Evolutionary conservation across 2,329 filamentous ascomycete genomes (phyloP).

Genomic region (Aspergillus arachidicola): DNA sequence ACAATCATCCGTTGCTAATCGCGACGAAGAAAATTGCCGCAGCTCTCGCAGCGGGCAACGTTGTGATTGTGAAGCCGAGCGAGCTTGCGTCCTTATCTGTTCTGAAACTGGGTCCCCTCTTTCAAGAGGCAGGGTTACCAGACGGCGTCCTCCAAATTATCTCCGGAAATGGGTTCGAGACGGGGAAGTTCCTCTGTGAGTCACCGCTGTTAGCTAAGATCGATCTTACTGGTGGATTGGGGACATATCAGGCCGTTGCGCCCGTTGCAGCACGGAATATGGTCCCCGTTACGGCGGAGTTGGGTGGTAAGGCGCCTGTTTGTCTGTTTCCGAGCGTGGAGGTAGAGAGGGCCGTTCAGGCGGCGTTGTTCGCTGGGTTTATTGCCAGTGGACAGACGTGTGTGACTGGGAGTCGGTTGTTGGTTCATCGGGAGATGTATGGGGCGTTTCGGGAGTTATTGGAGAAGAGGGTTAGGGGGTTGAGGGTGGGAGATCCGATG

Average conservation of each 20-base stretch:
- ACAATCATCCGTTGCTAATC: slow-evolving; percentile 43
- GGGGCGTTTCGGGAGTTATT: slow-evolving; percentile 44
- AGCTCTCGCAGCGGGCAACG: slow-evolving; percentile 44
- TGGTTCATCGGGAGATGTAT: slow-evolving; percentile 53
- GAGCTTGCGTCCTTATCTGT: slow-evolving; percentile 49
- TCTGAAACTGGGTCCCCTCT: slow-evolving; percentile 41
- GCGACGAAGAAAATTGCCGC: slow-evolving; percentile 44
- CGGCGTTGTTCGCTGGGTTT: slow-evolving; percentile 47
- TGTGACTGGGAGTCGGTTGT: slow-evolving; percentile 57
- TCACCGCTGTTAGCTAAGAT: slow-evolving; percentile 36
- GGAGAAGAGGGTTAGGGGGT: slow-evolving; percentile 52
- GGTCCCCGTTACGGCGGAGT: slow-evolving; percentile 38
- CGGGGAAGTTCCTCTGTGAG: slow-evolving; percentile 37
- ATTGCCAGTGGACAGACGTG: slow-evolving; percentile 61
- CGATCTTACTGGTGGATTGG: slow-evolving; percentile 38
- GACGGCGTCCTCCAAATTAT: slow-evolving; percentile 50
- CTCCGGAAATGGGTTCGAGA: slow-evolving; percentile 56
- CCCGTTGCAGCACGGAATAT: slow-evolving; percentile 35
- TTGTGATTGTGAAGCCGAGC: slow-evolving; percentile 43
- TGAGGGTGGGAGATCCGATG: slow-evolving; percentile 59
- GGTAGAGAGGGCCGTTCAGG: slow-evolving; percentile 32
- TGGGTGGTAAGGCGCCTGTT: slow-evolving; percentile 42
- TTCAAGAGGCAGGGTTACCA: slow-evolving; percentile 47
- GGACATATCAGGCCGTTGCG: slow-evolving; percentile 37
- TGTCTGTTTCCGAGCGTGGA: slow-evolving; percentile 38